Percentiles rank a stretch among this genome's conserved stretches.
phyloP scores from a whole-genome alignment of 768 basidiomycete genomes.

The Leccinum boreale region DNA sequence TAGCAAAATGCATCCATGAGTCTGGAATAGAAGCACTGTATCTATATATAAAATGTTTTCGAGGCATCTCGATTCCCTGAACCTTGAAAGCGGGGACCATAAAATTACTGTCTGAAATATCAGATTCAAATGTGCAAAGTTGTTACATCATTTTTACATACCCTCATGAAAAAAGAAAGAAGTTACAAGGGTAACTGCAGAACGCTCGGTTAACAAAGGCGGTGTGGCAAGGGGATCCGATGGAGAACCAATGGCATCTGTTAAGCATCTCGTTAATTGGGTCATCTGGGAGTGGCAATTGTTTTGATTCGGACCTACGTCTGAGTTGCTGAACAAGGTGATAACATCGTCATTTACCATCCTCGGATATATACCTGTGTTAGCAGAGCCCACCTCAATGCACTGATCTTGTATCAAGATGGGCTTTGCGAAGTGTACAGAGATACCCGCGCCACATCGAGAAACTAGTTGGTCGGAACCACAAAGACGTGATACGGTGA shows the following conservation, averaged over 20 bases:
- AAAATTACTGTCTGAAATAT: neutral
- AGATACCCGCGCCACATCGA: neutral
- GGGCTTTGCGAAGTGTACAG: constrained; percentile 15
- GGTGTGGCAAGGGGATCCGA: neutral
- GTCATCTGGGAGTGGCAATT: no score
- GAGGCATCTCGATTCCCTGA: neutral
- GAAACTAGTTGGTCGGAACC: neutral
- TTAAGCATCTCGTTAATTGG: neutral
- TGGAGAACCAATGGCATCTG: neutral
- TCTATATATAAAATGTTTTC: neutral
- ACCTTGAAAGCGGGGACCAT: neutral
- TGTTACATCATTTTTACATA: neutral
- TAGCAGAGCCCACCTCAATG: constrained; percentile 5
- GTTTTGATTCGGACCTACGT: neutral
- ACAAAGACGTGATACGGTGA: neutral
- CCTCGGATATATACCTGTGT: neutral
- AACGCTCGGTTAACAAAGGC: neutral
- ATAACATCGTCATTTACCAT: neutral
- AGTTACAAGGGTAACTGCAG: neutral
- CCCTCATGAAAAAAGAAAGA: neutral
- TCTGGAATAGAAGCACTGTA: constrained; percentile 1
- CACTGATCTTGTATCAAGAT: constrained; percentile 13
- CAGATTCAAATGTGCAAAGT: neutral
- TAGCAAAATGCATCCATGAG: neutral
- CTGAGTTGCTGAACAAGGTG: neutral